Evolutionary conservation across 2,329 filamentous ascomycete species (phyloP).

Genomic region (Fusarium sp.): DNA sequence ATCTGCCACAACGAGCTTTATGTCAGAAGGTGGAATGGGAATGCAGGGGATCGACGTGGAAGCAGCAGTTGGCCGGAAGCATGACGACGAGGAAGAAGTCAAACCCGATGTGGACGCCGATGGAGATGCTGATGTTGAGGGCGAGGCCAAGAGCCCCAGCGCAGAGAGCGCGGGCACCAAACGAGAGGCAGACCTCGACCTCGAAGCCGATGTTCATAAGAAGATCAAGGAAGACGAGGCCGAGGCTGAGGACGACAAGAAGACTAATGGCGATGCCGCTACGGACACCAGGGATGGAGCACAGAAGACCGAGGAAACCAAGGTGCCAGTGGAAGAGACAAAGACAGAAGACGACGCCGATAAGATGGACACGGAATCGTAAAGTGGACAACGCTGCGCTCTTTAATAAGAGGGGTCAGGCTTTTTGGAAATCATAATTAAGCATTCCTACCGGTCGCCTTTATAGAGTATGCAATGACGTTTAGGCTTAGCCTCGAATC

Average conservation of each 20-base stretch:
- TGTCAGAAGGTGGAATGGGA: constrained; percentile 58
- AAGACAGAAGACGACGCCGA: constrained; percentile 39
- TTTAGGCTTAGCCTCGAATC: constrained; percentile 10
- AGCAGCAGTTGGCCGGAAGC: constrained; percentile 69
- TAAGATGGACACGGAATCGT: constrained; percentile 48
- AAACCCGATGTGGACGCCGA: constrained; percentile 35
- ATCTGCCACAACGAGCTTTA: constrained; percentile 56
- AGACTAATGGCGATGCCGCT: constrained; percentile 37
- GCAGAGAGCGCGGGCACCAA: constrained; percentile 61
- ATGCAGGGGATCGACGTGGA: constrained; percentile 71
- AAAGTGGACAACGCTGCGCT: background rate
- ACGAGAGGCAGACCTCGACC: constrained; percentile 66
- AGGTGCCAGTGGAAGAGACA: constrained; percentile 36
- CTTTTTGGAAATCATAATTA: constrained; percentile 1
- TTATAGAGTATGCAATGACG: constrained; percentile 1
- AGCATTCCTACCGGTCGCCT: constrained; percentile 2
- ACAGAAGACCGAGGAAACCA: constrained; percentile 13
- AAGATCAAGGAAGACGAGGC: constrained; percentile 62
- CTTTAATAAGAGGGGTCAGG: background rate
- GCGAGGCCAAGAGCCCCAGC: constrained; percentile 49
- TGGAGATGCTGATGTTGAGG: constrained; percentile 42
- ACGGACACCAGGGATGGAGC: constrained; percentile 6
- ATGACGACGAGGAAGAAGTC: constrained; percentile 48
- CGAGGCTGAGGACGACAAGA: constrained; percentile 55
- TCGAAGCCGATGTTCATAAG: constrained; percentile 59